phyloP scores from a whole-genome alignment of 257 asterid genomes.

The Solanum gandarillasii region DNA sequence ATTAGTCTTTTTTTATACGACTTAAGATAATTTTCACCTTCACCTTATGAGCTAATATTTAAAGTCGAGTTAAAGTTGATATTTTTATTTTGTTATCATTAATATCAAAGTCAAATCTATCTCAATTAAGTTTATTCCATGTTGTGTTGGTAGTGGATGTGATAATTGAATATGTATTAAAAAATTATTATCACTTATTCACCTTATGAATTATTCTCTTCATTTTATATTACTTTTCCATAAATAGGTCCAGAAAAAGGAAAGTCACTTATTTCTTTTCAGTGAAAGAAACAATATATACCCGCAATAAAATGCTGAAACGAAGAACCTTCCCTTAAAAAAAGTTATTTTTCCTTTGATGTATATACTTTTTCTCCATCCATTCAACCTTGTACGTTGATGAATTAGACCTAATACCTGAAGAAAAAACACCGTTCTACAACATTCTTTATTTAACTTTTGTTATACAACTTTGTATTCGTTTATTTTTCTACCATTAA shows the following conservation, averaged over 20 bases:
- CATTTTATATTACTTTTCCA: neutral
- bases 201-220: neutral
- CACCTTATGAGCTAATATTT: neutral
- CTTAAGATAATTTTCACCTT: too few relatives aligned
- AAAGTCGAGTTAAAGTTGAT: neutral
- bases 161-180: neutral
- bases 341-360: neutral
- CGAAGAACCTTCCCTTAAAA: neutral
- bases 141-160: neutral
- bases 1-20: neutral
- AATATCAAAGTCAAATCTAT: too few relatives aligned
- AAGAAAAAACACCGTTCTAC: neutral
- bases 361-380: neutral
- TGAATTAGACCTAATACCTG: neutral
- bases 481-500: neutral
- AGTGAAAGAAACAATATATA: neutral
- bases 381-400: neutral
- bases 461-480: too few relatives aligned
- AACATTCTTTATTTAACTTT: neutral
- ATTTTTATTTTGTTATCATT: neutral
- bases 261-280: neutral
- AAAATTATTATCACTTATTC: neutral
- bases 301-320: neutral
- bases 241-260: neutral
- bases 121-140: neutral